phyloP scores from a whole-genome alignment of 2,329 filamentous ascomycete species.

The Verticillium isaacii region DNA sequence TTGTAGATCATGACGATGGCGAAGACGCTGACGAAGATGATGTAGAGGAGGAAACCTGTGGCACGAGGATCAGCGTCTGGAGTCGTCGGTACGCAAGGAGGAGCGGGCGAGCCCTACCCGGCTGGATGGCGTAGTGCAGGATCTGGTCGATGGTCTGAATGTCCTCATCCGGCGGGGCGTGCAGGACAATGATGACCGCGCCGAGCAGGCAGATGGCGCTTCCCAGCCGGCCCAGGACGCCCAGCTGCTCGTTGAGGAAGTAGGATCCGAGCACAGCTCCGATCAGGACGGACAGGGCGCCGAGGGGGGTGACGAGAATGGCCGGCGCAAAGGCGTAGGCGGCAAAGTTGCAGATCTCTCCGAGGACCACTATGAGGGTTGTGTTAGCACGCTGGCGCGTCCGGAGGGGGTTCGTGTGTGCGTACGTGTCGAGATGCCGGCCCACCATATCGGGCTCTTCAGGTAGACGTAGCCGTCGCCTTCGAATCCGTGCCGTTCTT shows the following conservation, averaged over 20 bases:
- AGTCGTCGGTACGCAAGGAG: neutral
- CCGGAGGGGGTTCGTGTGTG: neutral
- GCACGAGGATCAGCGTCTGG: slow-evolving; percentile 3
- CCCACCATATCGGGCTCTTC: slow-evolving; percentile 96
- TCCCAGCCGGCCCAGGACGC: slow-evolving; percentile 86
- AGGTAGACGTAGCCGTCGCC: slow-evolving; percentile 95
- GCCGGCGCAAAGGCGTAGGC: slow-evolving; percentile 97
- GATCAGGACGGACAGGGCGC: slow-evolving; percentile 90
- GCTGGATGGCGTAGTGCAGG: slow-evolving; percentile 81
- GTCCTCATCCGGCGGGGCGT: slow-evolving; percentile 90
- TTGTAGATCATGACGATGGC: slow-evolving; percentile 95
- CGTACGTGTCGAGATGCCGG: slow-evolving; percentile 82
- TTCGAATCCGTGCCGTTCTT: slow-evolving; percentile 89
- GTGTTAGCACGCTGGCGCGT: slow-evolving; percentile 4
- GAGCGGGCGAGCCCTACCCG: slow-evolving; percentile 54
- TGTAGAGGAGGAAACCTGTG: slow-evolving; percentile 85
- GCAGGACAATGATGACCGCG: slow-evolving; percentile 94
- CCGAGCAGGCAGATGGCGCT: slow-evolving; percentile 96
- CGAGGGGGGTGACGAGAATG: slow-evolving; percentile 94
- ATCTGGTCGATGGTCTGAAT: slow-evolving; percentile 91
- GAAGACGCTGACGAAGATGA: slow-evolving; percentile 73
- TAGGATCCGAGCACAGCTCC: slow-evolving; percentile 93
- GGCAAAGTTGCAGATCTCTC: slow-evolving; percentile 95
- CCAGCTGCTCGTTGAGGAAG: slow-evolving; percentile 84
- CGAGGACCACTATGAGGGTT: slow-evolving; percentile 68